Conservation (phyloP, 352 stramenopile genomes). For the Globisporangium alternatum region DNA sequence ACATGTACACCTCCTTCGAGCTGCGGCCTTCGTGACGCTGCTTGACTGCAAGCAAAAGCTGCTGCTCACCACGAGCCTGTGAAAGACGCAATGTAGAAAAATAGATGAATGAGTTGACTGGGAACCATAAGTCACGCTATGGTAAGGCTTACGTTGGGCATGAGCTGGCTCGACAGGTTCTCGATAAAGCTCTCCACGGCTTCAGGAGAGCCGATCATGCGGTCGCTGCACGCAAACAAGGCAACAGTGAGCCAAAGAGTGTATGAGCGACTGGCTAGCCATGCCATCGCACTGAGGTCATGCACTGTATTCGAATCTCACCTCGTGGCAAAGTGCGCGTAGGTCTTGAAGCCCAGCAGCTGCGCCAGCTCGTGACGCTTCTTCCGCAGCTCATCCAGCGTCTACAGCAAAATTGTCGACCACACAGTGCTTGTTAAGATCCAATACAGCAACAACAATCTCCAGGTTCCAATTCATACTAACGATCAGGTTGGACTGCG, state of each 20-base stretch:
- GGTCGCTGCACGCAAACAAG: slow-evolving; percentile 41
- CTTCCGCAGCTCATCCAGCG: slow-evolving; percentile 85
- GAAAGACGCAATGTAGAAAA: background rate
- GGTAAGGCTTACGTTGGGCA: slow-evolving; percentile 49
- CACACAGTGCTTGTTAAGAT: background rate
- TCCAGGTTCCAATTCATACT: background rate
- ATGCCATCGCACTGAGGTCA: background rate
- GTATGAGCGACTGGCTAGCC: background rate
- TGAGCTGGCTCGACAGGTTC: slow-evolving; percentile 59
- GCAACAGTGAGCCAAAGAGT: background rate
- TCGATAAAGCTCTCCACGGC: slow-evolving; percentile 65
- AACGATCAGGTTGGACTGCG: slow-evolving; percentile 57
- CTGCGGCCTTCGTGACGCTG: slow-evolving; percentile 44
- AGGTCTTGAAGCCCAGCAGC: slow-evolving; percentile 88
- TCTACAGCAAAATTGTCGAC: slow-evolving; percentile 21
- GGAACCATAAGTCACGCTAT: no score
- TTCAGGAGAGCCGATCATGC: slow-evolving; percentile 83
- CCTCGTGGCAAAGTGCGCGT: slow-evolving; percentile 90
- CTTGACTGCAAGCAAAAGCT: slow-evolving; percentile 64
- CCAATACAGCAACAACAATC: slow-evolving; percentile 2
- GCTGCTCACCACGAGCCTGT: slow-evolving; percentile 54
- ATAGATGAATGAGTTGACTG: background rate
- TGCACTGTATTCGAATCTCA: slow-evolving; percentile 26
- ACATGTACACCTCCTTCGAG: slow-evolving; percentile 78
- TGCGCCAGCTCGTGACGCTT: slow-evolving; percentile 88